A percentile compares a stretch with the other conserved stretches of the same genome.
Evolutionary conservation across 345 rosid species (phyloP).

Genomic region (Viola odorata): DNA sequence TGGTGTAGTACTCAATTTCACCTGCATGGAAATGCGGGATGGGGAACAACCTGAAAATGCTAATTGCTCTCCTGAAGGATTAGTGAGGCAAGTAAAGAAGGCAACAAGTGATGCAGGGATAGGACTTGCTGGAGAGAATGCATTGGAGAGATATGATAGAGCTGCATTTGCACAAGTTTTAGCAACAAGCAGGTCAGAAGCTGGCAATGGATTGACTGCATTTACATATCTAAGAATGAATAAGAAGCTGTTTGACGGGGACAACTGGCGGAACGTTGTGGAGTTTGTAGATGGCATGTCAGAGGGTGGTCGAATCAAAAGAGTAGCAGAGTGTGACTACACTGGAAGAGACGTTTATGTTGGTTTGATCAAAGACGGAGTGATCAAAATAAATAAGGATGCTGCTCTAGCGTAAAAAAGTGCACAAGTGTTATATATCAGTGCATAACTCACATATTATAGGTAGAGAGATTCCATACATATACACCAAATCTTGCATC

Average conservation of each 20-base stretch:
- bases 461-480: conserved; percentile 2
- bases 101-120: conserved; percentile 53
- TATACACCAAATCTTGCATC: conserved; percentile 20
- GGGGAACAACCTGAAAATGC: conserved; percentile 63
- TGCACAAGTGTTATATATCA: not conserved
- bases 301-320: conserved; percentile 51
- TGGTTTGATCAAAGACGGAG: conserved; percentile 49
- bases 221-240: conserved; percentile 88
- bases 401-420: conserved; percentile 41
- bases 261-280: conserved; percentile 70
- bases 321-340: conserved; percentile 49
- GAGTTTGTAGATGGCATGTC: conserved; percentile 81
- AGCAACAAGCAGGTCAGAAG: conserved; percentile 62
- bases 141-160: conserved; percentile 77
- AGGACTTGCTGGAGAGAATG: conserved; percentile 89
- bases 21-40: conserved; percentile 97
- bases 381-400: conserved; percentile 27
- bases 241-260: conserved; percentile 75
- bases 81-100: conserved; percentile 77
- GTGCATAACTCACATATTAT: conserved; percentile 1
- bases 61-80: conserved; percentile 85
- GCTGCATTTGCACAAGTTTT: conserved; percentile 67
- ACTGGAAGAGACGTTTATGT: conserved; percentile 53
- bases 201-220: conserved; percentile 71
- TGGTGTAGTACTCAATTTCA: conserved; percentile 71